Evolutionary conservation across 2,329 filamentous ascomycete species (phyloP).

Genomic region (Conoideocrella luteorostrata): DNA sequence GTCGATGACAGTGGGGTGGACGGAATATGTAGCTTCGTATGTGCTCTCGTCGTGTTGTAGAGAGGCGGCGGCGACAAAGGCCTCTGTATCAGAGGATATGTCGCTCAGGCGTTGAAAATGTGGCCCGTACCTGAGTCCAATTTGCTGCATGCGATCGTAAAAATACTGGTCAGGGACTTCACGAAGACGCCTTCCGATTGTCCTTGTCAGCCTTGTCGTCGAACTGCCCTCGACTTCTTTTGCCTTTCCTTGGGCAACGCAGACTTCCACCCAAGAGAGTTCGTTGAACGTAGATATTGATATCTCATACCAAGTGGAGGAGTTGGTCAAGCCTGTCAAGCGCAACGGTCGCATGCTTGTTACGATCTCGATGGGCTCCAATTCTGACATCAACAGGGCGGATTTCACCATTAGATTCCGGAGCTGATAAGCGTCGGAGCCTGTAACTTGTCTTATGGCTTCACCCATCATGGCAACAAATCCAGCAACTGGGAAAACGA

Average conservation of each 20-base stretch:
- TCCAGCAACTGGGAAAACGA: slow-evolving; percentile 36
- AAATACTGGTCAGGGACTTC: too few relatives aligned
- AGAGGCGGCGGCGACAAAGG: neutral
- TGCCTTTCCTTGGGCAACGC: slow-evolving; percentile 8
- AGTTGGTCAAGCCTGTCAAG: slow-evolving; percentile 13
- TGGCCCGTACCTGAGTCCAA: too few relatives aligned
- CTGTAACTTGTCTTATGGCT: slow-evolving; percentile 22
- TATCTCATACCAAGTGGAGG: slow-evolving; percentile 13
- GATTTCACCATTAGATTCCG: slow-evolving; percentile 10
- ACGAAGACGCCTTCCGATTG: too few relatives aligned
- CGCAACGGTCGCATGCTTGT: slow-evolving; percentile 9
- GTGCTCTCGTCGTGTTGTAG: neutral
- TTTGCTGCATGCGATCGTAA: too few relatives aligned
- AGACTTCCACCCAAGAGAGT: slow-evolving; percentile 7
- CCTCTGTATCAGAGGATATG: neutral
- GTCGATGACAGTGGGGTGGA: slow-evolving; percentile 10
- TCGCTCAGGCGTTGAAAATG: too few relatives aligned
- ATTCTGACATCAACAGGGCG: slow-evolving; percentile 9
- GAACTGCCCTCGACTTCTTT: neutral
- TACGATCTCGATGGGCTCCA: slow-evolving; percentile 9
- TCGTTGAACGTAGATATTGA: slow-evolving; percentile 11
- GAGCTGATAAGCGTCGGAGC: slow-evolving; percentile 4
- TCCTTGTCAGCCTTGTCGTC: too few relatives aligned
- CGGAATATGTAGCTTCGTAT: neutral
- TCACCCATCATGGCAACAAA: slow-evolving; percentile 38